Evolutionary conservation across 345 rosid genomes (phyloP), one percentile per base, ranked within the genome.

Genomic region (Aquilaria malaccensis): DNA sequence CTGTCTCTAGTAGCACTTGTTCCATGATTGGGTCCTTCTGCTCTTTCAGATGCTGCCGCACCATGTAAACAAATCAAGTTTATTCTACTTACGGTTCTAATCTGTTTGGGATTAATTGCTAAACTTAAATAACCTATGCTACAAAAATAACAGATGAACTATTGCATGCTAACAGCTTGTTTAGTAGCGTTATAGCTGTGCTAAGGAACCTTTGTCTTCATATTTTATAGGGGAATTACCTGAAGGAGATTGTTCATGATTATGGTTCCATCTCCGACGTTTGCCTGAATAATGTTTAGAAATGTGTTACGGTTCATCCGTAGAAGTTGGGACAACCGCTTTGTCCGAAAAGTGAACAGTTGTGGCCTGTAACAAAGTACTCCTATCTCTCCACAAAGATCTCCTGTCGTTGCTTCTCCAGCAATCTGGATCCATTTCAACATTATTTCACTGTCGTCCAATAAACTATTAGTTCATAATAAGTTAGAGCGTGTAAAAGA

Each of bases 231-330:
- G 32, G 37, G 12, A 56, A 1, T 30, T 33, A 93, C 98, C 90
- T 88, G 87, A 61, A 93, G 97, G 60, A 93, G 88, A 77, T 93
- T 93, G 70, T 83, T 89, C 88, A 87, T 80, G 71, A 93, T 87
- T 47, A 93, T 78, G 29, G 91, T 87, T 64, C 96, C 98, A 64
- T 93, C 98, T 73, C 95, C 97, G 46, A 89, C 83, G 70, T 93
- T 93, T 51, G 96, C 87, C 66, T 89, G 97, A 70, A 93, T 82
- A 22, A 89, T 87, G 50, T 80, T 87, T 55, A 93, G 63, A 82
- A 93, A 94, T 10, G 87, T 70, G 30, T 92, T 83, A 32, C 96
- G 93, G 68, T 90, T 94, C 72, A 90, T 68, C 53, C 96, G 96
- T 53, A 94, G 78, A 7, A 94, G 80, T 76, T 94, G 99, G 69